Conservation (phyloP, 2,329 filamentous ascomycete genomes). For the Fusarium citri region DNA sequence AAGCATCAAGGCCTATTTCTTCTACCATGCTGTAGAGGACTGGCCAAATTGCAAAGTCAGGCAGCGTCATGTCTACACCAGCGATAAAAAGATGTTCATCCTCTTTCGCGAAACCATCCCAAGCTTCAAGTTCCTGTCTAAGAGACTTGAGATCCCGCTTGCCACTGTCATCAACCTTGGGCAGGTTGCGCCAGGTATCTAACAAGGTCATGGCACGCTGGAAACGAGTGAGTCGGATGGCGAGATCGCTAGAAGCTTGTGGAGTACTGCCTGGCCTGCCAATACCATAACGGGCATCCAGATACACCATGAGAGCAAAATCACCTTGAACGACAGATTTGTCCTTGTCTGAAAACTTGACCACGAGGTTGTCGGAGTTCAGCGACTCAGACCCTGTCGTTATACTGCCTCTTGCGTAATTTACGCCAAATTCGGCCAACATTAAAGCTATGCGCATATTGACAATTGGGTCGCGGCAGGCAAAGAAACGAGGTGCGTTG, state of each 20-base stretch:
- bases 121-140: slow-evolving; percentile 52
- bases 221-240: slow-evolving; percentile 55
- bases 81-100: slow-evolving; percentile 58
- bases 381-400: slow-evolving; percentile 34
- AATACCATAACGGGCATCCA: slow-evolving; percentile 65
- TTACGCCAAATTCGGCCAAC: slow-evolving; percentile 61
- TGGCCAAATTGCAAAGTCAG: slow-evolving; percentile 70
- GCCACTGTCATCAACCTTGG: slow-evolving; percentile 1
- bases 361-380: slow-evolving; percentile 28
- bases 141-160: slow-evolving; percentile 41
- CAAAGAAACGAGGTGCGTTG: slow-evolving; percentile 62
- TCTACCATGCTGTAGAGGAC: slow-evolving; percentile 61
- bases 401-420: slow-evolving; percentile 60
- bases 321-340: slow-evolving; percentile 63
- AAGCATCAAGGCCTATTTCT: slow-evolving; percentile 47
- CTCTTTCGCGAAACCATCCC: slow-evolving; percentile 53
- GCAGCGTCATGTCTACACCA: slow-evolving; percentile 55
- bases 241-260: slow-evolving; percentile 48
- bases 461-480: slow-evolving; percentile 58
- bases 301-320: slow-evolving; percentile 67
- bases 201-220: slow-evolving; percentile 54
- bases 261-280: slow-evolving; percentile 44
- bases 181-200: slow-evolving; percentile 50
- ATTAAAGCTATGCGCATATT: slow-evolving; percentile 64
- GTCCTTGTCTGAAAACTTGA: slow-evolving; percentile 69